These are phyloP conservation scores for Aureoboletus auriporus DNA, from an alignment of 768 basidiomycete species.

Conservation along the genomic window DNA sequence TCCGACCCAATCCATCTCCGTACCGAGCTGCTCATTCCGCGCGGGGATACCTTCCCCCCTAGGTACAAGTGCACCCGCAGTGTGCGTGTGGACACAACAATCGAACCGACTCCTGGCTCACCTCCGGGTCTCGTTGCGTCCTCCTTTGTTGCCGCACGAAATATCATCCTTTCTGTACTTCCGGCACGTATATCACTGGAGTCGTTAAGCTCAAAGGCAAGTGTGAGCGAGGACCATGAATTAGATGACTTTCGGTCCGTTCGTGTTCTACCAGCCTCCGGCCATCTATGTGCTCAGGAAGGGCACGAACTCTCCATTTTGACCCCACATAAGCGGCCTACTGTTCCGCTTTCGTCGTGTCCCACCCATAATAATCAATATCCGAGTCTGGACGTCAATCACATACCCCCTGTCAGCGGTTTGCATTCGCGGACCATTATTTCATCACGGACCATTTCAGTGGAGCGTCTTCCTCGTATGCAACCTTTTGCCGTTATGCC, in stretches of 20 bases:
- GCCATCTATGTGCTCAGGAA: neutral
- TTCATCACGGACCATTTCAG: neutral
- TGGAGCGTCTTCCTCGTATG: conserved; percentile 1
- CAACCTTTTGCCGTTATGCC: conserved; percentile 19
- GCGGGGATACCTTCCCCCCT: conserved; percentile 4
- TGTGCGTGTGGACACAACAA: neutral
- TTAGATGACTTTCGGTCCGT: conserved; percentile 14
- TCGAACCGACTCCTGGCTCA: neutral
- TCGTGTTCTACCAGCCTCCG: neutral
- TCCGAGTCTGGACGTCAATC: neutral
- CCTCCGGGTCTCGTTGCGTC: conserved; percentile 12
- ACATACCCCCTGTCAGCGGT: neutral
- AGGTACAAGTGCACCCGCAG: conserved; percentile 2
- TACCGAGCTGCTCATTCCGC: conserved; percentile 74
- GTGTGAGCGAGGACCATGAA: conserved; percentile 27
- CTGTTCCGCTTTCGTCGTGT: neutral
- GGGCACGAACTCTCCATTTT: conserved; percentile 16
- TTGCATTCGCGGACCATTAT: neutral
- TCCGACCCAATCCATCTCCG: conserved; percentile 91
- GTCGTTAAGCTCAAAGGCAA: conserved; percentile 26
- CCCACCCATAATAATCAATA: neutral
- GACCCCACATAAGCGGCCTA: neutral
- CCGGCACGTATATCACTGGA: conserved; percentile 29
- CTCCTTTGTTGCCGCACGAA: conserved; percentile 18
- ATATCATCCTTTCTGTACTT: conserved; percentile 20